Evolutionary conservation across 345 rosid genomes (phyloP).

Genomic region (Eucalyptus marginata): DNA sequence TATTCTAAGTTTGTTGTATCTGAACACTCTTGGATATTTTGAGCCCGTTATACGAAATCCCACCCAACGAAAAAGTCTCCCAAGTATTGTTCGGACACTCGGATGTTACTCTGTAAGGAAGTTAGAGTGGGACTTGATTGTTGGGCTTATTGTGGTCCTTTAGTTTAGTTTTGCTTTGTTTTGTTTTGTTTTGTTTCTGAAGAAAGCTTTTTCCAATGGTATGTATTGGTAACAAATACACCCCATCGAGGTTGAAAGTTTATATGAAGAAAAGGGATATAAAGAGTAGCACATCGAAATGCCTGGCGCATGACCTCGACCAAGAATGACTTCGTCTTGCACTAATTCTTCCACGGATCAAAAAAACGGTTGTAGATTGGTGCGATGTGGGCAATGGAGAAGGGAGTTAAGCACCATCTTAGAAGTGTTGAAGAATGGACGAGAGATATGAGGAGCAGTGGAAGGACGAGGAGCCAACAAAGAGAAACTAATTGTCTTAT

Average conservation of each 20-base stretch:
- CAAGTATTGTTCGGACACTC: neutral
- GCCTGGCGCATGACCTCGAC: neutral
- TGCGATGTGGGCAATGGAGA: neutral
- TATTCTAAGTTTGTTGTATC: neutral
- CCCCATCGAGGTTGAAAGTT: neutral
- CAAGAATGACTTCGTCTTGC: neutral
- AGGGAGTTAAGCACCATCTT: neutral
- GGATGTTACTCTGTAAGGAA: neutral
- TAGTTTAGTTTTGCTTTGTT: neutral
- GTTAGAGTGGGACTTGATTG: neutral
- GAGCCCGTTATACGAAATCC: neutral
- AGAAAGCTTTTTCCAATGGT: neutral
- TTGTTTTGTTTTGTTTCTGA: too few relatives aligned
- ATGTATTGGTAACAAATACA: neutral
- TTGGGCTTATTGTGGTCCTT: neutral
- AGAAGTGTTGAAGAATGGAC: neutral
- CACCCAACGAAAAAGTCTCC: neutral
- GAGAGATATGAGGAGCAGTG: neutral
- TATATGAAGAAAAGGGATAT: neutral
- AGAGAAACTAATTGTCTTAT: neutral
- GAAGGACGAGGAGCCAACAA: neutral
- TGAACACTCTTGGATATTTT: neutral
- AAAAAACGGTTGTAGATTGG: neutral
- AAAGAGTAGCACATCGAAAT: neutral
- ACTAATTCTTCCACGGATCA: neutral